Evolutionary conservation across 2,329 filamentous ascomycete species (phyloP).

Genomic region (Thelonectria blattea): DNA sequence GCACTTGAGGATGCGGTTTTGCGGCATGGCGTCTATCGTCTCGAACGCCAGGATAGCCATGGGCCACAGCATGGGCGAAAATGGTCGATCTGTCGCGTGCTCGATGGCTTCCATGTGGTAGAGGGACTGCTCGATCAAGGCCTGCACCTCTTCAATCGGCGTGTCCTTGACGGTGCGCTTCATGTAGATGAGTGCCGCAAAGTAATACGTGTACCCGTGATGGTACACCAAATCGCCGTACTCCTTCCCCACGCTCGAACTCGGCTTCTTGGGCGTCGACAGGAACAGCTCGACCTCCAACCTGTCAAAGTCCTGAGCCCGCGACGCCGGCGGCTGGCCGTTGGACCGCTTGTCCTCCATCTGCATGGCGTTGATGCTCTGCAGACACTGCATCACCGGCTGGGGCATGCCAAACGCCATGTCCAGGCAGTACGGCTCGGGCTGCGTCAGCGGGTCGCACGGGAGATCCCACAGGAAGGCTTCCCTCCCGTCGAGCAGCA

Average conservation of each 20-base stretch:
- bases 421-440: constrained; percentile 29
- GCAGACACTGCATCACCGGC: constrained; percentile 30
- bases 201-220: constrained; percentile 35
- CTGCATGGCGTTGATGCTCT: constrained; percentile 28
- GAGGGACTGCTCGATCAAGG: constrained; percentile 33
- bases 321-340: neutral
- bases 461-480: constrained; percentile 29
- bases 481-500: constrained; percentile 28
- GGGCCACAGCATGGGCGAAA: constrained; percentile 36
- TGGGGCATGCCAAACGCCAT: constrained; percentile 31
- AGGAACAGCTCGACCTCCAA: constrained; percentile 33
- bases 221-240: constrained; percentile 33
- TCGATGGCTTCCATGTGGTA: constrained; percentile 30
- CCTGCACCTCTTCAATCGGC: constrained; percentile 30
- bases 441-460: constrained; percentile 30
- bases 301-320: constrained; percentile 26
- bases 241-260: constrained; percentile 20
- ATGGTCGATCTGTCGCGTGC: constrained; percentile 24
- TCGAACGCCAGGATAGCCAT: constrained; percentile 34
- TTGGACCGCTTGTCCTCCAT: constrained; percentile 22
- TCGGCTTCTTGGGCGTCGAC: constrained; percentile 27
- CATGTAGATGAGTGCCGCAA: constrained; percentile 34
- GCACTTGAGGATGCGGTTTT: constrained; percentile 33
- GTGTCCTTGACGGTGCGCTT: constrained; percentile 34
- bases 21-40: constrained; percentile 16